Evolutionary conservation across 805 yeast genomes (phyloP), one percentile per base, ranked within the genome.

Genomic region (Yarrowia yakushimensis): DNA sequence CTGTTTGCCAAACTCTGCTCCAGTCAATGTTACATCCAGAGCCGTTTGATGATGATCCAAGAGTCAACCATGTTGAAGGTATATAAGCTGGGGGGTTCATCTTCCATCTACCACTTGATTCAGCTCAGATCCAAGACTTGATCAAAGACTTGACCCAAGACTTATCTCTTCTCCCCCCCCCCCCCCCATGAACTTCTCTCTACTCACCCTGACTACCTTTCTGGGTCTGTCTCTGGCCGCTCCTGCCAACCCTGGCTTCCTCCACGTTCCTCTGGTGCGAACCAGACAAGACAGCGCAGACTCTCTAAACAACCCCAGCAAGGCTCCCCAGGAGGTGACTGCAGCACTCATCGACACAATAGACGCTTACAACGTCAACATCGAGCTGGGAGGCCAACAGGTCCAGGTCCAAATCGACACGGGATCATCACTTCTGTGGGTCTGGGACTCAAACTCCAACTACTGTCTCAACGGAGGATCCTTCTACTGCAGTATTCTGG

Each of bases 361-460:
- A 25, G 33, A 60, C 54, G 33, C 65, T 17, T 69, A 66, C 62
- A 60, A 68, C 50, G 69, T 74, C 8, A 65, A 67, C 37, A 65
- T 76, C 33, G 27, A 68, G 25, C 59, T 87, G 8, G 93, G 93
- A 9, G 67, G 74, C 1, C 85, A 85, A 66, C 68, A 73, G 3
- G 31, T 36, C 12, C 34, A 31, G n/a, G 76, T 86, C 10, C 73
- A 83, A 59, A 72, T 87, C 18, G 93, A 87, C 69, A 87, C 92
- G 3, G 93, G 93, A 3, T 85, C 91, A 0, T 79, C 88, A 1
- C 92, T 87, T 70, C 70, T 86, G 46, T 86, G 89, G 89, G 82
- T 86, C 46, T 77, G 80, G 68, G 73, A 76, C 30, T 65, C 78
- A 1, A 67, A 74, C 39, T 83, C 82, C 67, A 78, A 83, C 2